phyloP scores from a whole-genome alignment of 1,139 yeast species.

The Debaryomyces sp. region DNA sequence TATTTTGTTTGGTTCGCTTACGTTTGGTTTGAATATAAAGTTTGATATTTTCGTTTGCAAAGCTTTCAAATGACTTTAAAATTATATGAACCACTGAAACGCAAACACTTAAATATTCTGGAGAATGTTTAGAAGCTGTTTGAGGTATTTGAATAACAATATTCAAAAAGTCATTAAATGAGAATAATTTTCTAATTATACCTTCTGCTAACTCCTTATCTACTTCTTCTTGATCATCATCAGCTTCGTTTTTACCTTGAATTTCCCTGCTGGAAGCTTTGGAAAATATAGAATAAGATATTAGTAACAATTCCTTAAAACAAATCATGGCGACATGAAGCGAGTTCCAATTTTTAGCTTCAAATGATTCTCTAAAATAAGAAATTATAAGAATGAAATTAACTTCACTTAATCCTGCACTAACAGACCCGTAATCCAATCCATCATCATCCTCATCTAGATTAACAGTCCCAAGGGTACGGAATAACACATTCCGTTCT shows the following conservation, averaged over 20 bases:
- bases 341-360: constrained; percentile 54
- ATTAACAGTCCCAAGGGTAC: constrained; percentile 6
- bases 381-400: constrained; percentile 63
- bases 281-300: constrained; percentile 54
- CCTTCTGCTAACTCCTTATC: constrained; percentile 53
- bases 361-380: constrained; percentile 55
- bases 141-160: constrained; percentile 63
- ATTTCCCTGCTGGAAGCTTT: constrained; percentile 32
- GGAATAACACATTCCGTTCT: constrained; percentile 21
- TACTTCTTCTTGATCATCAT: constrained; percentile 52
- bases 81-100: constrained; percentile 70
- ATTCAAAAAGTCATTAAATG: constrained; percentile 64
- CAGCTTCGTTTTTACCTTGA: constrained; percentile 34
- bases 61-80: constrained; percentile 68
- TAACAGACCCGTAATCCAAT: constrained; percentile 62
- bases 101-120: constrained; percentile 61
- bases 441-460: constrained; percentile 21
- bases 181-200: constrained; percentile 54
- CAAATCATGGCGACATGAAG: constrained; percentile 74
- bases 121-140: constrained; percentile 66
- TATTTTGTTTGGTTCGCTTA: constrained; percentile 27
- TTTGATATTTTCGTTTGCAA: constrained; percentile 63
- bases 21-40: constrained; percentile 56
- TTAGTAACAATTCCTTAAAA: constrained; percentile 62
- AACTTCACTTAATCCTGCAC: constrained; percentile 66